These are phyloP conservation scores for Termitomyces sp. DNA, from an alignment of 768 basidiomycete genomes.

Conservation along the genomic window DNA sequence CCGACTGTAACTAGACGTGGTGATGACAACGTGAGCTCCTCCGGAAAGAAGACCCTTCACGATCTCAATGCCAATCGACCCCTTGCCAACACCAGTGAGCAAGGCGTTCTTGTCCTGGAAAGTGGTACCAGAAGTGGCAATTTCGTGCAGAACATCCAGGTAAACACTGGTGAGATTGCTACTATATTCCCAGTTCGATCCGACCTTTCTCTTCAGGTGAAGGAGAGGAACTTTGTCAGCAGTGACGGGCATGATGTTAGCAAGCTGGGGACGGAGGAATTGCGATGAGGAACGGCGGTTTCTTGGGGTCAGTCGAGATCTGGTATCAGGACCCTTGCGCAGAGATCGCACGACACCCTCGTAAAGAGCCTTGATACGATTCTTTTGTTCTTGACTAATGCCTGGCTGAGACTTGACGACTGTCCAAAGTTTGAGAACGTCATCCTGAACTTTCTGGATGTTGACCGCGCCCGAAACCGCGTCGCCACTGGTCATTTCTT, in stretches of 20 bases:
- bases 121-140: conserved; percentile 96
- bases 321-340: conserved; percentile 68
- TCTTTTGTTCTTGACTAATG: conserved; percentile 96
- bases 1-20: conserved; percentile 95
- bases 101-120: conserved; percentile 99
- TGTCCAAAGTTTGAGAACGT: conserved; percentile 95
- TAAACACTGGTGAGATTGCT: conserved; percentile 95
- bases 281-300: conserved; percentile 91
- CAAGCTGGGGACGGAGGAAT: conserved; percentile 90
- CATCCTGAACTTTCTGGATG: conserved; percentile 96
- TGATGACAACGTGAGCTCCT: conserved; percentile 94
- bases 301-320: conserved; percentile 47
- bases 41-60: conserved; percentile 95
- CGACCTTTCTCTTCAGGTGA: conserved; percentile 95
- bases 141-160: conserved; percentile 95
- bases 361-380: conserved; percentile 89
- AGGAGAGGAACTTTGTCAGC: conserved; percentile 91
- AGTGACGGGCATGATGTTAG: conserved; percentile 63
- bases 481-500: conserved; percentile 97
- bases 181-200: conserved; percentile 93
- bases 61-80: conserved; percentile 96
- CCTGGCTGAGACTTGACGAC: conserved; percentile 96
- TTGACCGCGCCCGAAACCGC: conserved; percentile 79
- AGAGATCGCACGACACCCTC: conserved; percentile 95
- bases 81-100: conserved; percentile 95